These are phyloP conservation scores for Aspergillus indologenus DNA, from an alignment of 495 filamentous ascomycete species.

Conservation along the genomic window DNA sequence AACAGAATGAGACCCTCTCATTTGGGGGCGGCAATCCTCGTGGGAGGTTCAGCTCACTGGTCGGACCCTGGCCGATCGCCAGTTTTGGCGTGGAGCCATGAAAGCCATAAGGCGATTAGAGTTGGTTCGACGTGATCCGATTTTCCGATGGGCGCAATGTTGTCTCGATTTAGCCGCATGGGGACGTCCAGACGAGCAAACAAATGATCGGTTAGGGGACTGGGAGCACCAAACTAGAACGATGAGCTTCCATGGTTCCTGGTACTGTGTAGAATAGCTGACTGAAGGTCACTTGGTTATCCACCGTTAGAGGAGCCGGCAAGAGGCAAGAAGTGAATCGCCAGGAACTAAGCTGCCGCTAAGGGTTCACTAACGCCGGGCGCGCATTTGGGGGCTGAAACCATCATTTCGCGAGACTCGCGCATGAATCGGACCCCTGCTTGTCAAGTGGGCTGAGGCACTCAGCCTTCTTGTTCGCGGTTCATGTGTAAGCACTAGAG, in stretches of 20 bases:
- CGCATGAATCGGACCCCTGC: neutral
- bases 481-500: neutral
- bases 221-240: neutral
- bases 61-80: neutral
- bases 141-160: neutral
- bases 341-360: neutral
- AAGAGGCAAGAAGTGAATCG: neutral
- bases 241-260: neutral
- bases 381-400: neutral
- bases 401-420: neutral
- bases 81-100: neutral
- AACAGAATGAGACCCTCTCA: neutral
- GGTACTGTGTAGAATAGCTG: too few relatives aligned
- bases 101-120: neutral
- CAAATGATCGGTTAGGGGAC: neutral
- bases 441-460: neutral
- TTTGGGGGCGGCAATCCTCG: neutral
- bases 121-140: neutral
- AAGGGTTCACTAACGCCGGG: neutral
- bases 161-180: neutral
- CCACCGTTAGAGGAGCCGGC: too few relatives aligned
- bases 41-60: neutral
- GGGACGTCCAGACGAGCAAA: neutral
- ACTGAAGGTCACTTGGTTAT: too few relatives aligned
- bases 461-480: neutral